Percentiles rank a stretch among this genome's conserved stretches.
These are phyloP conservation scores for Claviceps monticola DNA, from an alignment of 2,329 filamentous ascomycete genomes.

Conservation along the genomic window DNA sequence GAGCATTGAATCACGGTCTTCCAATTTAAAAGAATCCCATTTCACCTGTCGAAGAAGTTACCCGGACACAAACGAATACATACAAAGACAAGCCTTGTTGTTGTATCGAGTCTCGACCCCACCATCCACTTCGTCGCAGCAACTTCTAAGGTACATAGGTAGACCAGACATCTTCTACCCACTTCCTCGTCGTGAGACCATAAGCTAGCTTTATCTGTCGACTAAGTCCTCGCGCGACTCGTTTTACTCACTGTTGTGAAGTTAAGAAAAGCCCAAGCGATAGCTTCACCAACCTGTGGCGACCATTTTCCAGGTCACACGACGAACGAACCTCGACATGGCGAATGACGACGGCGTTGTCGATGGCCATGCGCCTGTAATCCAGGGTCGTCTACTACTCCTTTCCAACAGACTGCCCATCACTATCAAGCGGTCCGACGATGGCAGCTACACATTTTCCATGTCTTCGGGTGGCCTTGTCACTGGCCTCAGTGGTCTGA, in stretches of 20 bases:
- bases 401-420: constrained; percentile 93
- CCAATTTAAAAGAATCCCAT: background rate
- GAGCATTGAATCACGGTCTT: background rate
- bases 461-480: constrained; percentile 97
- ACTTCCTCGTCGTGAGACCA: background rate
- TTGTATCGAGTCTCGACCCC: background rate
- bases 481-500: constrained; percentile 79
- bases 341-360: constrained; percentile 10
- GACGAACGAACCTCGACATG: background rate
- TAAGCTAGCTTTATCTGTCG: background rate
- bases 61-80: too few species aligned
- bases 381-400: constrained; percentile 52
- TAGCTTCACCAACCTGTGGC: background rate
- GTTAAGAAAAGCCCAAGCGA: background rate
- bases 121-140: background rate
- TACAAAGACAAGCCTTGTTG: background rate
- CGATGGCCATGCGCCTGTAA: constrained; percentile 19
- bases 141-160: background rate
- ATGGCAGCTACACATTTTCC: constrained; percentile 83
- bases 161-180: constrained; percentile 1
- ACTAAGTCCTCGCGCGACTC: background rate
- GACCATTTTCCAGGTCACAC: too few species aligned
- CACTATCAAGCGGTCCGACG: constrained; percentile 86
- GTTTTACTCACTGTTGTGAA: background rate
- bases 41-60: background rate